Conservation (phyloP, 345 rosid species). For the Populus deltoides region DNA sequence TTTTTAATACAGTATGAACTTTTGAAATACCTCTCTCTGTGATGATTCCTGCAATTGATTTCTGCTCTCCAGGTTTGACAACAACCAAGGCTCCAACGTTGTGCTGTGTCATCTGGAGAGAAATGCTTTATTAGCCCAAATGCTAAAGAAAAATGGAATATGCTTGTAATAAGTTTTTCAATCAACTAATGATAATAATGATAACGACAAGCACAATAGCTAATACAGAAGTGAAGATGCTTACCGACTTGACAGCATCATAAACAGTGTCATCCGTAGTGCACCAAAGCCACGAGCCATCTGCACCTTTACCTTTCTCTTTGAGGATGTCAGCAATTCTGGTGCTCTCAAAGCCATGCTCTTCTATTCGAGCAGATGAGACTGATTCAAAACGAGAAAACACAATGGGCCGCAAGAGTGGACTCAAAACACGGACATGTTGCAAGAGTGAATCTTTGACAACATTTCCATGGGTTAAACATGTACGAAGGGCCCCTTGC, state of each 20-base stretch:
- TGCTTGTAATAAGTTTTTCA: neutral
- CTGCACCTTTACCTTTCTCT: conserved; percentile 79
- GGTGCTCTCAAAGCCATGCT: conserved; percentile 91
- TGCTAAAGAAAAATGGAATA: neutral
- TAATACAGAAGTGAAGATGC: conserved; percentile 1
- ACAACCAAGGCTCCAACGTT: conserved; percentile 97
- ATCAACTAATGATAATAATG: neutral
- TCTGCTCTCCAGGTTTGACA: conserved; percentile 85
- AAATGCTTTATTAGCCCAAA: neutral
- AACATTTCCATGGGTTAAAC: conserved; percentile 49
- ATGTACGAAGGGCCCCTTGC: conserved; percentile 53
- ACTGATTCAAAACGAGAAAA: conserved; percentile 54
- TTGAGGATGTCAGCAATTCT: conserved; percentile 74
- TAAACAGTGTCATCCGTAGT: conserved; percentile 81
- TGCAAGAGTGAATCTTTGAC: conserved; percentile 52
- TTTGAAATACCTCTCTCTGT: conserved; percentile 71
- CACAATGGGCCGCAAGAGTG: conserved; percentile 40
- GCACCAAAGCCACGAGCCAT: conserved; percentile 99
- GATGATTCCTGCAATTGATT: conserved; percentile 89
- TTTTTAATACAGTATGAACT: neutral
- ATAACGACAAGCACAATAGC: neutral
- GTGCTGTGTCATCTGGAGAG: conserved; percentile 86
- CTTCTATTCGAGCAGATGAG: conserved; percentile 73
- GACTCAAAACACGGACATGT: conserved; percentile 59
- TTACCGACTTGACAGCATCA: conserved; percentile 94